Evolutionary conservation across 306 rosid genomes (phyloP).

Genomic region (Urtica urens): DNA sequence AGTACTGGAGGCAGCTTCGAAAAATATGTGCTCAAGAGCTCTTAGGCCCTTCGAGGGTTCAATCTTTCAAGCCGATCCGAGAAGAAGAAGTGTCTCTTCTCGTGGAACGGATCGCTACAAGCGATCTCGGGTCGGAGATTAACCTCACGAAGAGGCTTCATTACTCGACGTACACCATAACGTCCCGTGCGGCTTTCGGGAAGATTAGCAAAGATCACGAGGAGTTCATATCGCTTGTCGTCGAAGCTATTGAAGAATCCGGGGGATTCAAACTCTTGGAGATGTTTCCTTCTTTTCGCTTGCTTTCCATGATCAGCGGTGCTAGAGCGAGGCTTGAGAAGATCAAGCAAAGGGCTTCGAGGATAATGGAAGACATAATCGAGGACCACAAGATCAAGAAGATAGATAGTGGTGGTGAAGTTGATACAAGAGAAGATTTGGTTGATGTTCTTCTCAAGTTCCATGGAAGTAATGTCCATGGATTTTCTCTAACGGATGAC

Average conservation of each 20-base stretch:
- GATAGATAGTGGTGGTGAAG: background rate
- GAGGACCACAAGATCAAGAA: background rate
- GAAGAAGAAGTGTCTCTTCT: constrained; percentile 30
- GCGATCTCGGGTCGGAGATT: background rate
- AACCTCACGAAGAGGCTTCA: background rate
- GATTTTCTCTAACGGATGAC: background rate
- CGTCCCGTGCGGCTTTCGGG: constrained; percentile 23
- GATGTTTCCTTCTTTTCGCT: constrained; percentile 23
- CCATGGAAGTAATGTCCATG: background rate
- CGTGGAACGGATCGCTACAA: constrained; percentile 6
- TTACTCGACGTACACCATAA: constrained; percentile 1
- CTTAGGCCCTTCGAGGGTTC: constrained; percentile 31
- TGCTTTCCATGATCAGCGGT: constrained; percentile 12
- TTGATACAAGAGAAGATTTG: background rate
- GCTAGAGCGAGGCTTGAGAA: background rate
- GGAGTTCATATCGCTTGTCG: background rate
- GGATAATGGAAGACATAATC: background rate
- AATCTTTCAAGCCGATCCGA: constrained; percentile 20
- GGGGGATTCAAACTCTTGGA: constrained; percentile 25
- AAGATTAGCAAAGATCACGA: constrained; percentile 13
- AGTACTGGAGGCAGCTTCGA: constrained; percentile 1
- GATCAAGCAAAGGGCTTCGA: background rate
- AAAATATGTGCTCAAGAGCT: constrained; percentile 16
- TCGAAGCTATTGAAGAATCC: background rate
- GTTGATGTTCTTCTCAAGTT: constrained; percentile 9